Conservation (phyloP, 2,329 filamentous ascomycete species). For the Chlorencoelia australis region DNA sequence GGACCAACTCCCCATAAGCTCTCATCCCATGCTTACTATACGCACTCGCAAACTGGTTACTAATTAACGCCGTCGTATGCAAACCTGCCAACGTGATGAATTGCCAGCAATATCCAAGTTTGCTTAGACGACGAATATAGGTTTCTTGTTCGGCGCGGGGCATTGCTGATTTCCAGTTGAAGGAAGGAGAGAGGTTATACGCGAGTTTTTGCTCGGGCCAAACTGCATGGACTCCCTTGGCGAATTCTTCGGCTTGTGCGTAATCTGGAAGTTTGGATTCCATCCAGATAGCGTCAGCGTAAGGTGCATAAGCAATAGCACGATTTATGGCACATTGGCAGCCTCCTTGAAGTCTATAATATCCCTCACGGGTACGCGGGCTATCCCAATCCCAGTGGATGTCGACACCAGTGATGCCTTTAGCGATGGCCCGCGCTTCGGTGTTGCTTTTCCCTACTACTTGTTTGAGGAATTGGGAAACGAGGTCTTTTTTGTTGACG, state of each 20-base stretch:
- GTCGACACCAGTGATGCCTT: slow-evolving; percentile 65
- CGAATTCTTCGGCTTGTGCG: slow-evolving; percentile 85
- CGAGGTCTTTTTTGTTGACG: slow-evolving; percentile 58
- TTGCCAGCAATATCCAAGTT: slow-evolving; percentile 96
- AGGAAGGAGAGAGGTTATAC: slow-evolving; percentile 96
- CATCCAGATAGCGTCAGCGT: slow-evolving; percentile 98
- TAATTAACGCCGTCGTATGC: slow-evolving; percentile 90
- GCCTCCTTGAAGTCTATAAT: slow-evolving; percentile 85
- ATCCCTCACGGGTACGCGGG: slow-evolving; percentile 88
- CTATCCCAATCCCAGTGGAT: slow-evolving; percentile 92
- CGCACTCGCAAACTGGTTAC: slow-evolving; percentile 75
- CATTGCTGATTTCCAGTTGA: slow-evolving; percentile 99
- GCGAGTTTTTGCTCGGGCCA: slow-evolving; percentile 96
- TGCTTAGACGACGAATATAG: slow-evolving; percentile 82
- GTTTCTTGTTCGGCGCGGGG: slow-evolving; percentile 86
- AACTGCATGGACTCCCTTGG: slow-evolving; percentile 82
- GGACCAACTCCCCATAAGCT: slow-evolving; percentile 91
- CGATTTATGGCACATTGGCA: slow-evolving; percentile 87
- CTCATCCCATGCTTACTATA: slow-evolving; percentile 82
- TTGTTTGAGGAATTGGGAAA: slow-evolving; percentile 54
- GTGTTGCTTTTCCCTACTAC: slow-evolving; percentile 76
- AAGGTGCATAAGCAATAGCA: slow-evolving; percentile 83
- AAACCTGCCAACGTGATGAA: slow-evolving; percentile 98
- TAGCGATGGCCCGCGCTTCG: slow-evolving; percentile 73
- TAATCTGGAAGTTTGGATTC: slow-evolving; percentile 94